A percentile compares a stretch with the other conserved stretches of the same genome.
These are phyloP conservation scores for Dactylellina cionopaga DNA, from an alignment of 2,329 filamentous ascomycete genomes.

Conservation along the genomic window DNA sequence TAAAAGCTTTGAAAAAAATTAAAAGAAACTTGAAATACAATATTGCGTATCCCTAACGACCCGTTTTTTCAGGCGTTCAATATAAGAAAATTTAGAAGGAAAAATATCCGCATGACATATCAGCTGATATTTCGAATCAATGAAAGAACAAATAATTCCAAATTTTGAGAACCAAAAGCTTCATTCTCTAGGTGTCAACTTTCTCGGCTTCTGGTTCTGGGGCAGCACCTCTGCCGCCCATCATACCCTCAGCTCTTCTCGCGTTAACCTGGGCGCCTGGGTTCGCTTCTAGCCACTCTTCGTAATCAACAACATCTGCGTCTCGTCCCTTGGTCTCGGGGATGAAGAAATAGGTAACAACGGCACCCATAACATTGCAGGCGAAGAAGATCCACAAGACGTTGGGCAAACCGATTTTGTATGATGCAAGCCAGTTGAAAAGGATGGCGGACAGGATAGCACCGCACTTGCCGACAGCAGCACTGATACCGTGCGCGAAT, in stretches of 20 bases:
- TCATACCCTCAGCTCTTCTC: conserved; percentile 28
- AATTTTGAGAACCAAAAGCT: neutral
- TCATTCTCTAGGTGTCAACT: neutral
- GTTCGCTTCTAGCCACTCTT: conserved; percentile 52
- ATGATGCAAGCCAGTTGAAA: conserved; percentile 67
- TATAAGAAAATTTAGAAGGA: too few species aligned
- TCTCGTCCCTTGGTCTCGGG: conserved; percentile 56
- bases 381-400: conserved; percentile 58
- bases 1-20: too few species aligned
- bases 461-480: conserved; percentile 60
- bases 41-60: too few species aligned
- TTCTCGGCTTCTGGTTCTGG: neutral
- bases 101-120: too few species aligned
- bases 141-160: neutral
- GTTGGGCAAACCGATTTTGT: conserved; percentile 54
- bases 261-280: conserved; percentile 17
- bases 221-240: conserved; percentile 18
- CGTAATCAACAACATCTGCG: conserved; percentile 55
- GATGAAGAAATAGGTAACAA: conserved; percentile 56
- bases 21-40: too few species aligned
- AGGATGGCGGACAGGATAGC: conserved; percentile 63
- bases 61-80: too few species aligned
- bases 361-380: conserved; percentile 55
- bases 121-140: too few species aligned
- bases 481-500: conserved; percentile 60